Percentiles rank a stretch among this genome's conserved stretches.
These are phyloP conservation scores for Grigorovia yakushimaensis DNA, from an alignment of 805 yeast genomes.

Conservation along the genomic window DNA sequence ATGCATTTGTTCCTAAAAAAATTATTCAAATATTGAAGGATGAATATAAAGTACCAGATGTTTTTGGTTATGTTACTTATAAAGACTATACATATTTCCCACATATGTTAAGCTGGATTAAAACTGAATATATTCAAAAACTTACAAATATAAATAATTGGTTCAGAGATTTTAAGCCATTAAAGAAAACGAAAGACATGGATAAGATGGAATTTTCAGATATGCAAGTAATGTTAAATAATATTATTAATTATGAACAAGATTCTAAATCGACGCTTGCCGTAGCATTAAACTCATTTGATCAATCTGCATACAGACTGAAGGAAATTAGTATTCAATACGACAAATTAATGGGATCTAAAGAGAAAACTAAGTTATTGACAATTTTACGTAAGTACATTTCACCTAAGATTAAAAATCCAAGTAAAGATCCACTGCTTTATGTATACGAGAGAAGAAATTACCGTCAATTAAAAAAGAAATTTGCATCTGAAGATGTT, in stretches of 20 bases:
- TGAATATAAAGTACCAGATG: slow-evolving; percentile 39
- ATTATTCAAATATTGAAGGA: slow-evolving; percentile 32
- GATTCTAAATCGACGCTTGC: slow-evolving; percentile 10
- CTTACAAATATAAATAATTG: slow-evolving; percentile 11
- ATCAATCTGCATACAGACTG: slow-evolving; percentile 16
- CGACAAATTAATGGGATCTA: slow-evolving; percentile 6
- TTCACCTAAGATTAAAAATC: slow-evolving; percentile 9
- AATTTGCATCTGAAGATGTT: slow-evolving; percentile 2
- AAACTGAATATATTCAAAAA: slow-evolving; percentile 10
- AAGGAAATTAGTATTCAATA: slow-evolving; percentile 22
- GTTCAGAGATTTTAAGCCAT: slow-evolving; percentile 6
- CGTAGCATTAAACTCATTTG: slow-evolving; percentile 9
- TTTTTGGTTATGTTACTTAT: slow-evolving; percentile 27
- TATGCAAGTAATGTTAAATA: slow-evolving; percentile 11
- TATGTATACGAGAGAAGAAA: slow-evolving; percentile 13
- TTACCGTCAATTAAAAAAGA: slow-evolving; percentile 9
- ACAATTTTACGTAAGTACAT: slow-evolving; percentile 8
- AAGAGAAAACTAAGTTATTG: slow-evolving; percentile 11
- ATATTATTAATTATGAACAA: slow-evolving; percentile 11
- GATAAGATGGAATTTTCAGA: slow-evolving; percentile 13
- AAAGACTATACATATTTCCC: slow-evolving; percentile 39
- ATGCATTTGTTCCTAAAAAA: slow-evolving; percentile 46
- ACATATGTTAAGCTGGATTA: slow-evolving; percentile 48
- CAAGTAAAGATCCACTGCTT: slow-evolving; percentile 24
- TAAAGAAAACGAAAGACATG: slow-evolving; percentile 8